These are phyloP conservation scores for Saccharomycopsis hybrid DNA, from an alignment of 1,139 yeast genomes.

Conservation along the genomic window DNA sequence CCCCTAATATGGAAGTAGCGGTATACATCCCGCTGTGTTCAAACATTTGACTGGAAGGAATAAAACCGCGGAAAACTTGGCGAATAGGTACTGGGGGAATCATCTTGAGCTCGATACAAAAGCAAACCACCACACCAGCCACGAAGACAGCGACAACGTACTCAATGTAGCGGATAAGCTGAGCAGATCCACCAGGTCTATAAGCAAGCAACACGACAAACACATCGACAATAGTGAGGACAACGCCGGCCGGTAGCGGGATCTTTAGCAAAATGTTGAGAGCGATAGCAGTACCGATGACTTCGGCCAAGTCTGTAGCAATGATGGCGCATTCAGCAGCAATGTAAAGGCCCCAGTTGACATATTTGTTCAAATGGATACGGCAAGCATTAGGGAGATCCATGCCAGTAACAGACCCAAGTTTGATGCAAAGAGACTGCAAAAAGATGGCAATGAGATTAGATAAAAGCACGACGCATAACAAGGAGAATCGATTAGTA, in stretches of 20 bases:
- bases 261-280: constrained; percentile 59
- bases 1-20: constrained; percentile 74
- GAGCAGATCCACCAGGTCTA: constrained; percentile 58
- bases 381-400: constrained; percentile 70
- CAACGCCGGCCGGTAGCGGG: constrained; percentile 77
- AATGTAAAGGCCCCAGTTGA: constrained; percentile 51
- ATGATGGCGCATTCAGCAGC: constrained; percentile 76
- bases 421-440: constrained; percentile 63
- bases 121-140: constrained; percentile 64
- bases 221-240: constrained; percentile 65
- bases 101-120: constrained; percentile 58
- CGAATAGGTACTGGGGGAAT: constrained; percentile 40
- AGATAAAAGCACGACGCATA: constrained; percentile 61
- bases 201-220: constrained; percentile 69
- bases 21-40: constrained; percentile 60
- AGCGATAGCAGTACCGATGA: constrained; percentile 83
- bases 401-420: constrained; percentile 76
- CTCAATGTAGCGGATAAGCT: constrained; percentile 60
- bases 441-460: constrained; percentile 68
- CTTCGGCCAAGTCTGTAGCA: constrained; percentile 84
- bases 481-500: constrained; percentile 50
- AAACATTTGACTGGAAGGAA: constrained; percentile 60
- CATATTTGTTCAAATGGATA: constrained; percentile 52
- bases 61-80: constrained; percentile 60
- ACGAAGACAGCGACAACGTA: constrained; percentile 60